Percentiles rank a stretch among this genome's conserved stretches.
These are phyloP conservation scores for Verticillium klebahnii DNA, from an alignment of 2,329 filamentous ascomycete species.

Conservation along the genomic window DNA sequence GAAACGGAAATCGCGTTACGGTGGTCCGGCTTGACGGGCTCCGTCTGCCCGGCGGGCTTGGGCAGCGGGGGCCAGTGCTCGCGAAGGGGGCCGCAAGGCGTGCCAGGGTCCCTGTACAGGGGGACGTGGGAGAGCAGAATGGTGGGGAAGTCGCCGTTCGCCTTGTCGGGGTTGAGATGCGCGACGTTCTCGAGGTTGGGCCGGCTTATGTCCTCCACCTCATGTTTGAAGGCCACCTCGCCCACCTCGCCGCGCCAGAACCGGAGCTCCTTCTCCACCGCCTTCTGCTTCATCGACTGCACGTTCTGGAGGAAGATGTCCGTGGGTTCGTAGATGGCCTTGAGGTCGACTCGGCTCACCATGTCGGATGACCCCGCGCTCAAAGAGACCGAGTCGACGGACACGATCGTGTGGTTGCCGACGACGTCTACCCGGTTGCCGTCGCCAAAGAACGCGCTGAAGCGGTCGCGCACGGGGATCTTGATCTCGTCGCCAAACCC, in stretches of 20 bases:
- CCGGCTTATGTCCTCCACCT: constrained; percentile 52
- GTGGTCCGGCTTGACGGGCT: constrained; percentile 55
- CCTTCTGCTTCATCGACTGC: constrained; percentile 59
- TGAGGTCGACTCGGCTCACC: constrained; percentile 45
- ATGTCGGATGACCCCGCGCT: constrained; percentile 62
- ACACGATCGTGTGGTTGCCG: constrained; percentile 93
- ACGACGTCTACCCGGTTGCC: constrained; percentile 88
- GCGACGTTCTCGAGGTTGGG: constrained; percentile 31
- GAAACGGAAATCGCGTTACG: constrained; percentile 74
- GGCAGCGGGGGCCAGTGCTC: constrained; percentile 76
- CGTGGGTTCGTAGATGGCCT: constrained; percentile 68
- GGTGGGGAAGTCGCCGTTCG: constrained; percentile 67
- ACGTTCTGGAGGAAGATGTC: constrained; percentile 71
- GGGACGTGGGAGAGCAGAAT: constrained; percentile 90
- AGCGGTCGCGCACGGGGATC: constrained; percentile 72
- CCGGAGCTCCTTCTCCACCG: constrained; percentile 64
- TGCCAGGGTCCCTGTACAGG: constrained; percentile 74
- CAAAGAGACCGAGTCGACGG: constrained; percentile 81
- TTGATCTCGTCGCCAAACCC: constrained; percentile 88
- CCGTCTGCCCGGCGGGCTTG: constrained; percentile 53
- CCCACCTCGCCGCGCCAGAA: constrained; percentile 57
- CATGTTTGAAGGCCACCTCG: constrained; percentile 52
- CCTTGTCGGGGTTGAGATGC: constrained; percentile 33
- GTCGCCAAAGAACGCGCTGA: constrained; percentile 84
- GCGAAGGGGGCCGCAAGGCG: constrained; percentile 80